Evolutionary conservation across 176 grass and related monocot genomes (phyloP).

Genomic region (Carex pumila): DNA sequence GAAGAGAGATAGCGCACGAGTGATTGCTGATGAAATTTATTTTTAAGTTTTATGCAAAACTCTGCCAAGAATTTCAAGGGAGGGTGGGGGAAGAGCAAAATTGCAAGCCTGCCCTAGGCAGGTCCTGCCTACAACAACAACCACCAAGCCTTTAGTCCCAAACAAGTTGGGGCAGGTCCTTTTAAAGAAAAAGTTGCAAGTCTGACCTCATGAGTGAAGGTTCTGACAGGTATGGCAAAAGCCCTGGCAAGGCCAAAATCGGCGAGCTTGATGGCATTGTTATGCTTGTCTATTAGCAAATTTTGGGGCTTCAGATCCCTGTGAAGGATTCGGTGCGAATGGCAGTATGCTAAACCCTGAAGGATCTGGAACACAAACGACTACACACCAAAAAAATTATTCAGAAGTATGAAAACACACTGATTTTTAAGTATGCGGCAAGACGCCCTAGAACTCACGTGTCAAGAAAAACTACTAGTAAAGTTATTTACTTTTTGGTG

Average conservation of each 20-base stretch:
- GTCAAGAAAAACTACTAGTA: not conserved
- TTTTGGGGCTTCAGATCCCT: constrained; percentile 94
- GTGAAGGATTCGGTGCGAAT: constrained; percentile 86
- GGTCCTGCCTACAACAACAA: no score
- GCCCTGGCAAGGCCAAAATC: constrained; percentile 95
- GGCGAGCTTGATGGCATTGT: constrained; percentile 76
- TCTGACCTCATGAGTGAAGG: constrained; percentile 71
- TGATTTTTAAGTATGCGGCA: not conserved
- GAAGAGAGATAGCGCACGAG: no score
- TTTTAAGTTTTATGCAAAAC: no score
- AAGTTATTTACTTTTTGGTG: not conserved
- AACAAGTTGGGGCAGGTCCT: no score
- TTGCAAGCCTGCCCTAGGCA: constrained; percentile 3
- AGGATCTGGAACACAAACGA: constrained; percentile 85
- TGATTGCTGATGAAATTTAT: no score
- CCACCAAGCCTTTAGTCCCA: no score
- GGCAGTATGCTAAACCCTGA: constrained; percentile 78
- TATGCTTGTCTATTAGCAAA: constrained; percentile 71
- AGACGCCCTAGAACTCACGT: not conserved
- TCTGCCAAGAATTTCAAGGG: no score
- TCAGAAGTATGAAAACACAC: not conserved
- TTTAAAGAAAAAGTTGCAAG: not conserved
- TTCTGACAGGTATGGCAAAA: constrained; percentile 72
- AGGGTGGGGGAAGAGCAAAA: not conserved
- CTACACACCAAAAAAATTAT: constrained; percentile 12